Evolutionary conservation across 1,284 basidiomycete species (phyloP).

Genomic region (Fomitiporia mediterranea): DNA sequence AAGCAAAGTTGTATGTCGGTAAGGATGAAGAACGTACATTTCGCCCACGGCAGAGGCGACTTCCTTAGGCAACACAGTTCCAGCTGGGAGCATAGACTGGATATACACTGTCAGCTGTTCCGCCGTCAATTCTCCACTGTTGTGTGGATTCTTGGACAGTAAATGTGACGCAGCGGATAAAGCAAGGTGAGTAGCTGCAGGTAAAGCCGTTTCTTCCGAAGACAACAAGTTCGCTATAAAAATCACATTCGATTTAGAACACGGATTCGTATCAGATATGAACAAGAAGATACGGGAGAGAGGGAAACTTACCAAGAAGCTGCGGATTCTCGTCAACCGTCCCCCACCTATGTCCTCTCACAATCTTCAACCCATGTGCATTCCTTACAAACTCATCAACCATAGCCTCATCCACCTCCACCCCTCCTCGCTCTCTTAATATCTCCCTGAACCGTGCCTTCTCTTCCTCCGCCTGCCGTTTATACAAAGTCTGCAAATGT

Average conservation of each 20-base stretch:
- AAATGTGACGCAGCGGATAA: slow-evolving; percentile 51
- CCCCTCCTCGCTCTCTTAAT: slow-evolving; percentile 28
- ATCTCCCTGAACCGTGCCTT: slow-evolving; percentile 45
- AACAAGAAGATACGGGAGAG: not conserved
- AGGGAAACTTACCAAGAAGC: slow-evolving; percentile 49
- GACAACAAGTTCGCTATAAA: not conserved
- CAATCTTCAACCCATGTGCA: slow-evolving; percentile 73
- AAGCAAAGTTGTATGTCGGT: slow-evolving; percentile 10
- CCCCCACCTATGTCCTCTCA: slow-evolving; percentile 69
- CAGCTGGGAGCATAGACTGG: slow-evolving; percentile 29
- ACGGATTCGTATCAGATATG: not conserved
- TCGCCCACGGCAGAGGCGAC: slow-evolving; percentile 70
- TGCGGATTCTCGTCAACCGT: slow-evolving; percentile 49
- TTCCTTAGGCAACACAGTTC: slow-evolving; percentile 51
- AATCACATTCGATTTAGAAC: not conserved
- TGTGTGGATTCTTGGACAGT: slow-evolving; percentile 27
- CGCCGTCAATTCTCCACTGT: slow-evolving; percentile 28
- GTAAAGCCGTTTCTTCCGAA: slow-evolving; percentile 35
- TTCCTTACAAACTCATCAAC: slow-evolving; percentile 90
- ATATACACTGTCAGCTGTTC: slow-evolving; percentile 33
- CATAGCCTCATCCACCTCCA: slow-evolving; percentile 44
- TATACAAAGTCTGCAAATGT: slow-evolving; percentile 75
- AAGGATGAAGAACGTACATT: slow-evolving; percentile 53
- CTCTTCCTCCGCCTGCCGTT: slow-evolving; percentile 65
- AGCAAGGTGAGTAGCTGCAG: slow-evolving; percentile 60